These are phyloP conservation scores for Saksenaea oblongispora DNA, from an alignment of 371 early-diverging fungal species.

Conservation along the genomic window DNA sequence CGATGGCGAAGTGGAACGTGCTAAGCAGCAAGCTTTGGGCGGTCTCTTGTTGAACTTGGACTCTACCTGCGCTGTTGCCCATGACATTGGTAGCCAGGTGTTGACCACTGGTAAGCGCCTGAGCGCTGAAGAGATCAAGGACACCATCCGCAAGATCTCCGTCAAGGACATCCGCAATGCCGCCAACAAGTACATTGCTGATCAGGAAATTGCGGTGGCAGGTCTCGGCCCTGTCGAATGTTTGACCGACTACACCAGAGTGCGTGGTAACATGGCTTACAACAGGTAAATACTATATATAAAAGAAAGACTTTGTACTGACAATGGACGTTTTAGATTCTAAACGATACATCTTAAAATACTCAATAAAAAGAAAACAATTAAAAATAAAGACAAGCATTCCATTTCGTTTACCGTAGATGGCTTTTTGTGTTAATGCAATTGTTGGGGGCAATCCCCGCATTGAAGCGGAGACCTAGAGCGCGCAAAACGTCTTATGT, in stretches of 20 bases:
- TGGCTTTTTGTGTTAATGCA: no score
- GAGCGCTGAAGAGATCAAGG: constrained; percentile 80
- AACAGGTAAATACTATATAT: constrained; percentile 33
- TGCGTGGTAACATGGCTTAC: constrained; percentile 78
- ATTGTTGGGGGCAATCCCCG: no score
- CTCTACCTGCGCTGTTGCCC: constrained; percentile 84
- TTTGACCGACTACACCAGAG: constrained; percentile 84
- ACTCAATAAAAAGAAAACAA: not conserved
- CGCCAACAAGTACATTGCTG: constrained; percentile 81
- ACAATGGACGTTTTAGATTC: not conserved
- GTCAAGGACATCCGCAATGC: constrained; percentile 80
- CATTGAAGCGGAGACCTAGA: no score
- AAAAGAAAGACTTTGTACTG: not conserved
- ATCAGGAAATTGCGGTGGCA: constrained; percentile 59
- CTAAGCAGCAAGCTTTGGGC: constrained; percentile 94
- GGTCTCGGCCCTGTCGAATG: constrained; percentile 59
- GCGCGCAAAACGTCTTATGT: no score
- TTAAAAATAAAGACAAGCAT: not conserved
- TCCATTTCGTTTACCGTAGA: constrained; percentile 2
- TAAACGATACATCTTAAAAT: not conserved
- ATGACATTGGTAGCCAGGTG: constrained; percentile 94
- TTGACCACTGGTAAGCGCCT: constrained; percentile 85
- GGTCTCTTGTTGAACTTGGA: constrained; percentile 80
- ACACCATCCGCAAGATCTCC: constrained; percentile 78
- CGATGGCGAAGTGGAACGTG: constrained; percentile 89